Conservation (phyloP, 106 monocot species). For the Platanthera guangdongensis region DNA sequence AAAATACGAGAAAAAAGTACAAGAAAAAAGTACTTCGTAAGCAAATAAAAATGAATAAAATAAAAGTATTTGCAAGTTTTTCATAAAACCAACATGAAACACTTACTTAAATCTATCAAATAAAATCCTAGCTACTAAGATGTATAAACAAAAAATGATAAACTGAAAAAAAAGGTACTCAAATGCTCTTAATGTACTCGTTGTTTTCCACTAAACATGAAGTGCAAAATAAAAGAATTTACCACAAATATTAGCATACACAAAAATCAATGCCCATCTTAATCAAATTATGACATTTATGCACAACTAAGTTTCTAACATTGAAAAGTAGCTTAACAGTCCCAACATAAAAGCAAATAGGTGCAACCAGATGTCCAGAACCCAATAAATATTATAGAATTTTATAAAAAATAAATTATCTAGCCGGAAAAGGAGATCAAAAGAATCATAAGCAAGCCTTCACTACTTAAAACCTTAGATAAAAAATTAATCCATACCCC, state of each 20-base stretch:
- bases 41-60: not conserved
- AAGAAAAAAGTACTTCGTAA: not conserved
- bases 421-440: not conserved
- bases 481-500: not conserved
- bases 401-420: not conserved
- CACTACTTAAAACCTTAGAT: not conserved
- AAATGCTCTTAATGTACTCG: not conserved
- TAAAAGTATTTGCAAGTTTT: not conserved
- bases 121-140: not conserved
- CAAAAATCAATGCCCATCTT: not conserved
- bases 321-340: not conserved
- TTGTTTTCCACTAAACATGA: not conserved
- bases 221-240: not conserved
- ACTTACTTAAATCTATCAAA: too few species aligned
- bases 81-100: not conserved
- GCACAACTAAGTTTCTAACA: not conserved
- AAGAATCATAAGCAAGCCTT: not conserved
- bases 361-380: not conserved
- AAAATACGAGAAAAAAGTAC: too few species aligned
- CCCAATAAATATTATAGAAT: not conserved
- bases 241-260: not conserved
- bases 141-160: not conserved
- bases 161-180: not conserved
- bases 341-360: not conserved
- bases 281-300: not conserved